A percentile compares a stretch with the other conserved stretches of the same genome.
These are phyloP conservation scores for Diaporthe humulicola DNA, from an alignment of 2,329 filamentous ascomycete species.

Conservation along the genomic window DNA sequence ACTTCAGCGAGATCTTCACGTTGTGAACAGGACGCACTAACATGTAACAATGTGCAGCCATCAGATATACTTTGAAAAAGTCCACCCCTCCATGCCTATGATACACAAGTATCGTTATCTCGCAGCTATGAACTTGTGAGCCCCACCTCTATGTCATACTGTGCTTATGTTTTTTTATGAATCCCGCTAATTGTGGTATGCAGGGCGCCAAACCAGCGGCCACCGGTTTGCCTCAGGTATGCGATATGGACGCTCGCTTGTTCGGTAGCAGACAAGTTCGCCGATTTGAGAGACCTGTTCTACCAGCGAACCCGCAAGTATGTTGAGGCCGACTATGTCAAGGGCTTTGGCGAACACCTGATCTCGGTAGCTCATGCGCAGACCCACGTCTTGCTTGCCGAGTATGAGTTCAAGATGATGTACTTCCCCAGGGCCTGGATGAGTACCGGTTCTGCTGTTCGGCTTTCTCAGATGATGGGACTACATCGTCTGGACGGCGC, in stretches of 20 bases:
- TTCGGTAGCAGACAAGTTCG: constrained; percentile 85
- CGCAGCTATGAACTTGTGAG: constrained; percentile 85
- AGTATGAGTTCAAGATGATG: constrained; percentile 98
- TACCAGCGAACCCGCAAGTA: constrained; percentile 93
- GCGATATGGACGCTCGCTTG: constrained; percentile 97
- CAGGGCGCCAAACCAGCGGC: constrained; percentile 84
- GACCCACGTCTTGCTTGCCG: constrained; percentile 82
- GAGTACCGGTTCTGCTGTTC: constrained; percentile 85
- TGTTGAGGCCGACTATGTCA: constrained; percentile 89
- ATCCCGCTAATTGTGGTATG: constrained; percentile 39
- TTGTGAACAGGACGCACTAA: not conserved
- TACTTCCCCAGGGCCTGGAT: constrained; percentile 97
- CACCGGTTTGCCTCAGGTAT: constrained; percentile 90
- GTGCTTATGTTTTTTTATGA: not conserved
- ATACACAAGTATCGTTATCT: constrained; percentile 91
- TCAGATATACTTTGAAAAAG: constrained; percentile 89
- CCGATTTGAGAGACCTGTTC: constrained; percentile 85
- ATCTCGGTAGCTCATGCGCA: constrained; percentile 90
- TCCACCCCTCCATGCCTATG: constrained; percentile 88
- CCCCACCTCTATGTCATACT: constrained; percentile 3
- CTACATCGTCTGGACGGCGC: constrained; percentile 87
- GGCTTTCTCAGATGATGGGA: constrained; percentile 92
- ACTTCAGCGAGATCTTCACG: not conserved
- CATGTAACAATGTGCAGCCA: constrained; percentile 64
- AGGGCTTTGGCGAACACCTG: constrained; percentile 90